phyloP scores from a whole-genome alignment of 2,329 filamentous ascomycete genomes.

The Shiraia sp. region DNA sequence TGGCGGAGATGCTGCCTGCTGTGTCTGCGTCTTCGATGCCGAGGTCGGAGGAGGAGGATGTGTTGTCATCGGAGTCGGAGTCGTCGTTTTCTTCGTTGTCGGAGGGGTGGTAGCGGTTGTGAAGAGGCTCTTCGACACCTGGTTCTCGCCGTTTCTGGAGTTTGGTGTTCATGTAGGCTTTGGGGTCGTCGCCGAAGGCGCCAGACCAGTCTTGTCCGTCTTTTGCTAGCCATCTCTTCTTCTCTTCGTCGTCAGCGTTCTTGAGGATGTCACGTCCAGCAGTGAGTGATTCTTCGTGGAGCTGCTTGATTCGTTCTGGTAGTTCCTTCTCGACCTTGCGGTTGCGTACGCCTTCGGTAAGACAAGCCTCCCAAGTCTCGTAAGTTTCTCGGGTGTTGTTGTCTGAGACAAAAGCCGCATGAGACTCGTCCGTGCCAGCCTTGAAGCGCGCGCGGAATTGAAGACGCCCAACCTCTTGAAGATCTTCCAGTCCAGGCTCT shows the following conservation, averaged over 20 bases:
- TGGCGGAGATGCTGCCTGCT: slow-evolving; percentile 24
- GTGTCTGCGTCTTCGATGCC: slow-evolving; percentile 62
- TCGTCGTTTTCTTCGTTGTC: slow-evolving; percentile 48
- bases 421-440: slow-evolving; percentile 84
- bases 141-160: slow-evolving; percentile 61
- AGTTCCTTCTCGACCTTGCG: slow-evolving; percentile 73
- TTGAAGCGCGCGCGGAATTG: slow-evolving; percentile 83
- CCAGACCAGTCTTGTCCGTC: slow-evolving; percentile 85
- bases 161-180: slow-evolving; percentile 58
- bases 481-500: slow-evolving; percentile 72
- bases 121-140: slow-evolving; percentile 55
- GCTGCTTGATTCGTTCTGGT: slow-evolving; percentile 69
- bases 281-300: slow-evolving; percentile 81
- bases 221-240: slow-evolving; percentile 75
- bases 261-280: slow-evolving; percentile 81
- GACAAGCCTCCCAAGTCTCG: slow-evolving; percentile 92
- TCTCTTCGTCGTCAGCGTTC: slow-evolving; percentile 71
- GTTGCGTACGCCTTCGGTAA: slow-evolving; percentile 79
- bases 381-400: slow-evolving; percentile 91
- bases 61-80: slow-evolving; percentile 44
- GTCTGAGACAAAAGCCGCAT: slow-evolving; percentile 79
- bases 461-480: slow-evolving; percentile 80
- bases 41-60: slow-evolving; percentile 55
- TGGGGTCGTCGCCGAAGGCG: slow-evolving; percentile 80
- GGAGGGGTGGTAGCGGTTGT: slow-evolving; percentile 55